These are phyloP conservation scores for Aulographum hederae DNA, from an alignment of 2,329 filamentous ascomycete species.

Conservation along the genomic window DNA sequence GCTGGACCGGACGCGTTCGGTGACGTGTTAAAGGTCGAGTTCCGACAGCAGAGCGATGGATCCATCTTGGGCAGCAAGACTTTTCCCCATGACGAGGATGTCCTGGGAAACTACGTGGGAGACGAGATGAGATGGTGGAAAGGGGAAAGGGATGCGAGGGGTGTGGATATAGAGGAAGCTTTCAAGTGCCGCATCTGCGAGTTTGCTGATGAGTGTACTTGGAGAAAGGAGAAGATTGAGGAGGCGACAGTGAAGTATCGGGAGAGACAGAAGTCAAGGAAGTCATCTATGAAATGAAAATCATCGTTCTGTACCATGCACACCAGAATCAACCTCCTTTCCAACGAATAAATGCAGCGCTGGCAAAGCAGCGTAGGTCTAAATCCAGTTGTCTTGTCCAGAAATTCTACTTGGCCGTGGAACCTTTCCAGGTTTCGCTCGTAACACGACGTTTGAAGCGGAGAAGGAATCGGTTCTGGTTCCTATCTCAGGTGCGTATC, in stretches of 20 bases:
- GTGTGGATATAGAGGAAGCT: constrained; percentile 67
- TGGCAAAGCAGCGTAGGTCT: too few relatives aligned
- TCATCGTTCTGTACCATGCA: background rate
- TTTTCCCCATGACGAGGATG: constrained; percentile 46
- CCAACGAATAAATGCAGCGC: too few relatives aligned
- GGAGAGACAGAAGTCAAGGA: constrained; percentile 12
- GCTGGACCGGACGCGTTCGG: constrained; percentile 26
- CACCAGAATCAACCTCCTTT: too few relatives aligned
- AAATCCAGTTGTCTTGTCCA: too few relatives aligned
- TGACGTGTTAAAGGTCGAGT: constrained; percentile 39
- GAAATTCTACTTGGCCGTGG: too few relatives aligned
- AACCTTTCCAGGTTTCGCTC: too few relatives aligned
- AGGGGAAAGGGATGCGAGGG: constrained; percentile 51
- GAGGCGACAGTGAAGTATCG: constrained; percentile 29
- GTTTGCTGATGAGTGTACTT: constrained; percentile 61
- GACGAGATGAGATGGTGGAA: constrained; percentile 77
- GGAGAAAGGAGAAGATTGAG: constrained; percentile 53
- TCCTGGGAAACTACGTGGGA: constrained; percentile 46
- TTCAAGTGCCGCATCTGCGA: constrained; percentile 80
- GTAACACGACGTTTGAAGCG: too few relatives aligned
- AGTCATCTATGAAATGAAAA: background rate
- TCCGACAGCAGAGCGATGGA: constrained; percentile 26
- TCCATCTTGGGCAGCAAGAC: constrained; percentile 37
- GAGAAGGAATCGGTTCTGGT: too few relatives aligned
- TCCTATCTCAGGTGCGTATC: too few relatives aligned